These are phyloP conservation scores for Anisodus acutangulus DNA, from an alignment of 257 asterid genomes.

Conservation along the genomic window DNA sequence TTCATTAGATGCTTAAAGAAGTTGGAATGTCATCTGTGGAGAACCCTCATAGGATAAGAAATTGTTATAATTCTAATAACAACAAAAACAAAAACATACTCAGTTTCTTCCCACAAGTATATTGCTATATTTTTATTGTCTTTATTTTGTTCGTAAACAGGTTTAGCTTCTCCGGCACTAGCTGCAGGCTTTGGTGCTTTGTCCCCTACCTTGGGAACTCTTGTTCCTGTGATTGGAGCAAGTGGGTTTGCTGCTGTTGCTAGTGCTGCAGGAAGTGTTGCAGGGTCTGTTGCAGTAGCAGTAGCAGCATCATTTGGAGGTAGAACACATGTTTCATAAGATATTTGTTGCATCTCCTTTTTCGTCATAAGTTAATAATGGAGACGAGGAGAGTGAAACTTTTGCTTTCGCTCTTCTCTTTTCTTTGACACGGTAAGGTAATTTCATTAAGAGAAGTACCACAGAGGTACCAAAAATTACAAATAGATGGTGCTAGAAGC, in stretches of 20 bases:
- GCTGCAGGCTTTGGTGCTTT: slow-evolving; percentile 94
- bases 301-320: slow-evolving; percentile 99
- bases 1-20: slow-evolving; percentile 2
- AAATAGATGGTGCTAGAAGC: background rate
- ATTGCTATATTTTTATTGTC: background rate
- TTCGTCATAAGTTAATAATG: slow-evolving; percentile 15
- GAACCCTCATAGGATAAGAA: background rate
- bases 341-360: slow-evolving; percentile 23
- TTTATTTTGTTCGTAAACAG: slow-evolving; percentile 35
- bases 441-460: background rate
- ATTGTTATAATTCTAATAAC: background rate
- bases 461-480: background rate
- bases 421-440: background rate
- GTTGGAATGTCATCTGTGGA: background rate
- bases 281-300: slow-evolving; percentile 97
- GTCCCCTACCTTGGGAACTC: slow-evolving; percentile 88
- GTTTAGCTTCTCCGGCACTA: slow-evolving; percentile 99
- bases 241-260: slow-evolving; percentile 95
- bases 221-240: slow-evolving; percentile 92
- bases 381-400: background rate
- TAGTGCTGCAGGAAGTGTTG: slow-evolving; percentile 94
- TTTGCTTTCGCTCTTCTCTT: background rate
- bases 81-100: too few species aligned
- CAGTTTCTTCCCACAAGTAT: too few species aligned
- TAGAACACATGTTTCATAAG: slow-evolving; percentile 34